Evolutionary conservation across 1,284 basidiomycete genomes (phyloP).

Genomic region (Leccinum laetum): DNA sequence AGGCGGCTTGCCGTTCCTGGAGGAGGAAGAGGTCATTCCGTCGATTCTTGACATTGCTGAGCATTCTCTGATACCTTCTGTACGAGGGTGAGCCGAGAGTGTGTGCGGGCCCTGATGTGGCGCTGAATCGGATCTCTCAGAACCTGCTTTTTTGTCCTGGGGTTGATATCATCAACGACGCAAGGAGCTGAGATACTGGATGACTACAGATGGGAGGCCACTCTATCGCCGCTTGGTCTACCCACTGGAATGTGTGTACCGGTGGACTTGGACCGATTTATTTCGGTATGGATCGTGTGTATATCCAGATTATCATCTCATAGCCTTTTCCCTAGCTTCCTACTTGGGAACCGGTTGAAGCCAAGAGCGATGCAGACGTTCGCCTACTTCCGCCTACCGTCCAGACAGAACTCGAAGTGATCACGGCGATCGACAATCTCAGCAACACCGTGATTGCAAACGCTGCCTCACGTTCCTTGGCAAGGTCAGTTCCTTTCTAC

Average conservation of each 20-base stretch:
- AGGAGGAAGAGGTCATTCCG: slow-evolving; percentile 92
- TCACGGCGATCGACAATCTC: slow-evolving; percentile 90
- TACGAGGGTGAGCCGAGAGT: slow-evolving; percentile 77
- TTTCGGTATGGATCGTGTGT: slow-evolving; percentile 59
- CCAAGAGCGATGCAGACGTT: slow-evolving; percentile 44
- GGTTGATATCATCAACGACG: slow-evolving; percentile 74
- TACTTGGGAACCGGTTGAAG: slow-evolving; percentile 61
- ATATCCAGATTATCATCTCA: background rate
- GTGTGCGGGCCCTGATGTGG: background rate
- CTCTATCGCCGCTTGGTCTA: slow-evolving; percentile 82
- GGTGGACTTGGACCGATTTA: slow-evolving; percentile 76
- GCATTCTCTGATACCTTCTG: slow-evolving; percentile 85
- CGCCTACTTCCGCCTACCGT: slow-evolving; percentile 66
- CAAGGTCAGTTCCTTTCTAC: slow-evolving; percentile 52
- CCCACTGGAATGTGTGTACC: slow-evolving; percentile 93
- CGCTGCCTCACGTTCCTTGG: slow-evolving; percentile 84
- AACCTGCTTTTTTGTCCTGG: slow-evolving; percentile 93
- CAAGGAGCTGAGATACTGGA: slow-evolving; percentile 83
- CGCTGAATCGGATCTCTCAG: slow-evolving; percentile 49
- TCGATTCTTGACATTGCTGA: slow-evolving; percentile 91
- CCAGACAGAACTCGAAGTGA: slow-evolving; percentile 82
- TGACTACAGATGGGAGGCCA: slow-evolving; percentile 93
- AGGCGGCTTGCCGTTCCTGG: slow-evolving; percentile 91
- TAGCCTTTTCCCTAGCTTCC: slow-evolving; percentile 57
- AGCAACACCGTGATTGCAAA: slow-evolving; percentile 97